Conservation (phyloP, 441 rosid species). For the Raphanus hybrid region DNA sequence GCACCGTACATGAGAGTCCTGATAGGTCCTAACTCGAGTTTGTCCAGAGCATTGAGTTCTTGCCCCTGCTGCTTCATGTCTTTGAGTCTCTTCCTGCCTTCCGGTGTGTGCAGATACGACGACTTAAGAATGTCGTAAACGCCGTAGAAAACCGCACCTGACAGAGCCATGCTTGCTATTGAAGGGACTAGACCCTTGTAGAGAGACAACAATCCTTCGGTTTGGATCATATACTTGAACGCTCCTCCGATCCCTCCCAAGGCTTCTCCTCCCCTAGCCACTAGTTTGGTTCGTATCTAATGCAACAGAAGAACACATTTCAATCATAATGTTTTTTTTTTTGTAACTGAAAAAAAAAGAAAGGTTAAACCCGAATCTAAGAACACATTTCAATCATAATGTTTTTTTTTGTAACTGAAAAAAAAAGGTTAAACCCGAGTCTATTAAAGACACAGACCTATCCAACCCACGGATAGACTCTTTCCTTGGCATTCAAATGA, state of each 20-base stretch:
- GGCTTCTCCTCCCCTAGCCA: slow-evolving; percentile 86
- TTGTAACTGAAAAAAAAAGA: too few relatives aligned
- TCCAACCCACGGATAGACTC: too few relatives aligned
- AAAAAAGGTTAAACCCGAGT: too few relatives aligned
- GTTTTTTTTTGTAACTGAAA: too few relatives aligned
- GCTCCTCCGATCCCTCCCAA: slow-evolving; percentile 80
- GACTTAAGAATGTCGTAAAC: slow-evolving; percentile 80
- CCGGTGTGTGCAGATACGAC: slow-evolving; percentile 71
- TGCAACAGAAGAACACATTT: slow-evolving; percentile 14
- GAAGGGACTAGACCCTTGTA: slow-evolving; percentile 86
- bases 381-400: too few relatives aligned
- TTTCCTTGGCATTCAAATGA: too few relatives aligned
- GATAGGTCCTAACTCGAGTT: slow-evolving; percentile 76
- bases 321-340: neutral
- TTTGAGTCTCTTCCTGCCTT: slow-evolving; percentile 65
- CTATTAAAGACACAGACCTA: too few relatives aligned
- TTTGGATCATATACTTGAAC: slow-evolving; percentile 63
- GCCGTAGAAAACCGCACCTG: slow-evolving; percentile 83
- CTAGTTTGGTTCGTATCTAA: slow-evolving; percentile 78
- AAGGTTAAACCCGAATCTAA: too few relatives aligned
- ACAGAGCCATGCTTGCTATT: slow-evolving; percentile 74
- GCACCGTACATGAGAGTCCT: slow-evolving; percentile 84
- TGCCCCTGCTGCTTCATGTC: slow-evolving; percentile 61
- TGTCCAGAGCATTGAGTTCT: slow-evolving; percentile 70
- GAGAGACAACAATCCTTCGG: slow-evolving; percentile 83